phyloP scores from a whole-genome alignment of 2,329 filamentous ascomycete species.

The Apiospora malaysiana region DNA sequence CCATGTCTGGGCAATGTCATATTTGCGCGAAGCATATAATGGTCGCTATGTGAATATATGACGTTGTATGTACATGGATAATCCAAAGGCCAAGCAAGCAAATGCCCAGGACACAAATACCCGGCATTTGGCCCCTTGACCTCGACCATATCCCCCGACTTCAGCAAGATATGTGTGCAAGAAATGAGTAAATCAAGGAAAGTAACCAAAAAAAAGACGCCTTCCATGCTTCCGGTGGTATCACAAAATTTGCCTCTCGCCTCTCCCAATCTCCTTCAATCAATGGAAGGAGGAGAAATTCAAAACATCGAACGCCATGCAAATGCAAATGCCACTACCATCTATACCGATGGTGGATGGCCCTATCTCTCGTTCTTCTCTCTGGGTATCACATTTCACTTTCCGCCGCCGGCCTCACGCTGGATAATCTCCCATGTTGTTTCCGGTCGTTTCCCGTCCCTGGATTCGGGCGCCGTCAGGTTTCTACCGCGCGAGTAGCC shows the following conservation, averaged over 20 bases:
- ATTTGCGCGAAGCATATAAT: not conserved
- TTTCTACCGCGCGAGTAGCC: not conserved
- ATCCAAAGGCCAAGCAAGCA: not conserved
- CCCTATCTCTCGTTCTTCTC: not conserved
- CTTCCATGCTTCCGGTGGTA: constrained; percentile 13
- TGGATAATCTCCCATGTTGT: constrained; percentile 7
- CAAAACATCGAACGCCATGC: not conserved
- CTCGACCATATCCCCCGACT: not conserved
- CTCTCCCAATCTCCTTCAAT: not conserved
- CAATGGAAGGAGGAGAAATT: not conserved
- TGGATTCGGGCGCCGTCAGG: constrained; percentile 2
- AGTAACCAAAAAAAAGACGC: not conserved
- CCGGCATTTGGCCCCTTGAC: not conserved
- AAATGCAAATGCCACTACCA: constrained; percentile 2
- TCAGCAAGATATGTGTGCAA: not conserved
- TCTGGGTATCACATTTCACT: not conserved
- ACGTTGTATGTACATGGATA: not conserved
- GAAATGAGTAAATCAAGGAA: not conserved
- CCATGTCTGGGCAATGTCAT: not conserved
- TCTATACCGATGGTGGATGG: not conserved
- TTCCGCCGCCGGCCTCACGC: not conserved
- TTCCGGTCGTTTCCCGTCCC: not conserved
- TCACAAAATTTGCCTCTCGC: not conserved
- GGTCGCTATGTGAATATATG: not conserved
- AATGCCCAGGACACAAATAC: not conserved